Evolutionary conservation across 305 asterid species (phyloP).

Genomic region (Fraxinus dipetala): DNA sequence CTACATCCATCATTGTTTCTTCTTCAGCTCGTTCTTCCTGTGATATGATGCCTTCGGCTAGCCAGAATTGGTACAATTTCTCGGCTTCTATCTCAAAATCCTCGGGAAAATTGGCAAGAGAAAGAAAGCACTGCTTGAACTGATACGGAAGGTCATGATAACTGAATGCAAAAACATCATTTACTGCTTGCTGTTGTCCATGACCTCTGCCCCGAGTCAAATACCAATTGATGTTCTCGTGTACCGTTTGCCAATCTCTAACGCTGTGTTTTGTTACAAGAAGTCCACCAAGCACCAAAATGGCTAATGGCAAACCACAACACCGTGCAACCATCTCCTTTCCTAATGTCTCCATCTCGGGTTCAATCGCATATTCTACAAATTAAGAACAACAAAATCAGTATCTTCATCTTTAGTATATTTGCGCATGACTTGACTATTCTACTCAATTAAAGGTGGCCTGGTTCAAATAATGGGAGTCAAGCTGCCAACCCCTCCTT

Average conservation of each 20-base stretch:
- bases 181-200: constrained; percentile 27
- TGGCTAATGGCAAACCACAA: constrained; percentile 37
- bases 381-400: neutral
- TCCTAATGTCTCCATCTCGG: constrained; percentile 31
- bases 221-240: constrained; percentile 29
- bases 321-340: constrained; percentile 33
- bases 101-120: constrained; percentile 37
- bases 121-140: constrained; percentile 39
- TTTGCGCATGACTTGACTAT: neutral
- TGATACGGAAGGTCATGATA: constrained; percentile 33
- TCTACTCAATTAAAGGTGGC: neutral
- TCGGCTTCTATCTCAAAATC: constrained; percentile 39
- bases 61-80: constrained; percentile 36
- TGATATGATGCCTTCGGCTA: constrained; percentile 36
- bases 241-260: constrained; percentile 30
- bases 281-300: constrained; percentile 34
- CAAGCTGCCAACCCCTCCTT: neutral
- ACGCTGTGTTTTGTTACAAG: constrained; percentile 22
- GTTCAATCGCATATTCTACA: constrained; percentile 28
- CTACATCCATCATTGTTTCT: constrained; percentile 42
- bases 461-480: neutral
- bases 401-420: neutral
- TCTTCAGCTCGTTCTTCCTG: constrained; percentile 25
- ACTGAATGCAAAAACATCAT: constrained; percentile 31
- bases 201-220: constrained; percentile 29